Base-by-base conservation (phyloP, 192 early-diverging fungal genomes). In the Linnemannia zychae region DNA sequence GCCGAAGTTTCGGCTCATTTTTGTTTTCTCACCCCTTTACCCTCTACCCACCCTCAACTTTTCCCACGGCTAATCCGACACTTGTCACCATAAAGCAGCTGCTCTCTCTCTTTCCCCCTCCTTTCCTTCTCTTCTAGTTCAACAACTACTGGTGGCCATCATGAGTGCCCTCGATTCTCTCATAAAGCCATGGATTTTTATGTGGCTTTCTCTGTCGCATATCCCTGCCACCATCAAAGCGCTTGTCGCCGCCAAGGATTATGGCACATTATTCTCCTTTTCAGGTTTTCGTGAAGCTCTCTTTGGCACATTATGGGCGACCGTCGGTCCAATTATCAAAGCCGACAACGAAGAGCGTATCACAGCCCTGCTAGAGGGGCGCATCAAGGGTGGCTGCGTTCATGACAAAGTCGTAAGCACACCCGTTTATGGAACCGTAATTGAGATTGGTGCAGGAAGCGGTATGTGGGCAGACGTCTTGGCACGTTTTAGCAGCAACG, bases 371-470 rank as follows among this genome's bases (percentile, higher is more conserved):
- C 48, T 72, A 7, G 71, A 72, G 18, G 71, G 71, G 28, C 71
- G 71, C 18, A 47, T 72, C 48, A 72, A 36, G 18, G 71, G 71
- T 72, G 71, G 71, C 24, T 36, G 31, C 48, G 9, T 72, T 31
- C 48, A 72, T 3, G 71, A 72, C 13, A 18, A 72, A 15, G 71
- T 52, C 48, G 47, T 72, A 31, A 36, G 48, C 71, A 52, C 71
- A 36, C 71, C 71, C 71, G 34, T 72, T 31, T 4, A 72, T 72
- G 71, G 71, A 34, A 72, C 71, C 33, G 71, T 72, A 31, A 46
- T 72, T 72, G 71, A 72, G 48, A 22, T 72, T 72, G 71, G 71
- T 50, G 71, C 71, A 72, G 71, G 71, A 47, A 72, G 71, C 71
- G 71, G 71, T 12, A 72, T 49, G 40, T 72, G 71, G 71, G 71